Conservation (phyloP, 495 filamentous ascomycete genomes). For the Baudoinia panamericana region DNA sequence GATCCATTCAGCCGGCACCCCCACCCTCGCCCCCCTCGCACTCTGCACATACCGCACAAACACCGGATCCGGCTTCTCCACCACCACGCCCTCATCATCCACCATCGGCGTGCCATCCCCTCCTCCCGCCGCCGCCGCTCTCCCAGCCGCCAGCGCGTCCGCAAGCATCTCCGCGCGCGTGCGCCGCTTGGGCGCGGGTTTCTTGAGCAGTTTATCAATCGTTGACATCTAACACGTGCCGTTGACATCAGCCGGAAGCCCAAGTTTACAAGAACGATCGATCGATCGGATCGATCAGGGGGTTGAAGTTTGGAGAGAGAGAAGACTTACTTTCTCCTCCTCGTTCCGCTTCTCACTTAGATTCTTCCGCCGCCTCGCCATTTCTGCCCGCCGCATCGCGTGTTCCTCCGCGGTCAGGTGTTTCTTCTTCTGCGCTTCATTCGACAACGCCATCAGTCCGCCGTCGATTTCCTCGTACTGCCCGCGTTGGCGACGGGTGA, state of each 20-base stretch:
- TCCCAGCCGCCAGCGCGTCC: conserved; percentile 39
- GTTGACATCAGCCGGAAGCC: too few relatives aligned
- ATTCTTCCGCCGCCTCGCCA: conserved; percentile 89
- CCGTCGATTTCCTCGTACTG: conserved; percentile 45
- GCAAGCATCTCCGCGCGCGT: conserved; percentile 38
- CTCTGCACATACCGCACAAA: conserved; percentile 71
- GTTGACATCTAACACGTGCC: conserved; percentile 84
- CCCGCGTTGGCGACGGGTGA: conserved; percentile 78
- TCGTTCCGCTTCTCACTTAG: conserved; percentile 97
- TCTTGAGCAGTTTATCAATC: conserved; percentile 91
- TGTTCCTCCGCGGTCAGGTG: conserved; percentile 86
- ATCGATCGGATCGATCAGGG: conserved; percentile 6
- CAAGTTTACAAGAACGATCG: background rate
- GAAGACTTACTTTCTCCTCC: conserved; percentile 72
- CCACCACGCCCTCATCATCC: conserved; percentile 32
- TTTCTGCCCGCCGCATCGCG: conserved; percentile 87
- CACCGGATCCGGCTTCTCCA: conserved; percentile 47
- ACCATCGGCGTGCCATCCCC: conserved; percentile 18
- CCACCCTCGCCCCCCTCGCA: conserved; percentile 52
- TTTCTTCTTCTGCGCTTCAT: conserved; percentile 91
- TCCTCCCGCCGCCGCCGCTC: conserved; percentile 33
- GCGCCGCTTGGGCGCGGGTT: conserved; percentile 80
- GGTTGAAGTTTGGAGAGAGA: too few relatives aligned
- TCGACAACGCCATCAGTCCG: conserved; percentile 72
- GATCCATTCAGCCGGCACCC: conserved; percentile 73